A percentile compares a stretch with the other conserved stretches of the same genome.
Conservation (phyloP, 768 basidiomycete genomes). For the Dacryopinax spathularia region DNA sequence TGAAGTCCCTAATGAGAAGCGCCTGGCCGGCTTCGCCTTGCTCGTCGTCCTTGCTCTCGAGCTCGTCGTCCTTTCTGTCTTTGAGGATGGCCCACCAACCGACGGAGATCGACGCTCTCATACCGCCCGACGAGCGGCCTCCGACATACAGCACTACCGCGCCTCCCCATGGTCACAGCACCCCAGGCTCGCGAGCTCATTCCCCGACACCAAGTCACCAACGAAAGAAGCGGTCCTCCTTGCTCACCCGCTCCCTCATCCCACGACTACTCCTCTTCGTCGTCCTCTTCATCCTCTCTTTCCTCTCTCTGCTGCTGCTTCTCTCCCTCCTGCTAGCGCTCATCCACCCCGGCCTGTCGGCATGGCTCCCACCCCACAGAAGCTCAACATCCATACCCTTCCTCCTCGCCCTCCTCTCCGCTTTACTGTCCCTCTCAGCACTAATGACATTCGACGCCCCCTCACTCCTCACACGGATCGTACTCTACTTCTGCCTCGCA, state of each 20-base stretch:
- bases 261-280: neutral
- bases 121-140: neutral
- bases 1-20: neutral
- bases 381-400: neutral
- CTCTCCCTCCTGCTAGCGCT: neutral
- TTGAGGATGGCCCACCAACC: neutral
- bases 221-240: neutral
- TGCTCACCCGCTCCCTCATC: neutral
- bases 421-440: neutral
- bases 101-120: neutral
- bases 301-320: neutral
- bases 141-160: neutral
- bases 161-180: neutral
- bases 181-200: neutral
- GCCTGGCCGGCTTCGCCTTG: neutral
- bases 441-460: neutral
- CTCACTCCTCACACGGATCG: neutral
- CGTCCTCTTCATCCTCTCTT: neutral
- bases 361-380: neutral
- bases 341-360: neutral
- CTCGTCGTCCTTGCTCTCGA: neutral
- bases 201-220: no score
- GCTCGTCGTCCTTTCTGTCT: neutral
- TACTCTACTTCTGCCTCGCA: neutral
- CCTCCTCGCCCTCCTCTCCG: neutral